Base-by-base conservation (phyloP, 2,329 filamentous ascomycete genomes). In the Alternaria sp. region DNA sequence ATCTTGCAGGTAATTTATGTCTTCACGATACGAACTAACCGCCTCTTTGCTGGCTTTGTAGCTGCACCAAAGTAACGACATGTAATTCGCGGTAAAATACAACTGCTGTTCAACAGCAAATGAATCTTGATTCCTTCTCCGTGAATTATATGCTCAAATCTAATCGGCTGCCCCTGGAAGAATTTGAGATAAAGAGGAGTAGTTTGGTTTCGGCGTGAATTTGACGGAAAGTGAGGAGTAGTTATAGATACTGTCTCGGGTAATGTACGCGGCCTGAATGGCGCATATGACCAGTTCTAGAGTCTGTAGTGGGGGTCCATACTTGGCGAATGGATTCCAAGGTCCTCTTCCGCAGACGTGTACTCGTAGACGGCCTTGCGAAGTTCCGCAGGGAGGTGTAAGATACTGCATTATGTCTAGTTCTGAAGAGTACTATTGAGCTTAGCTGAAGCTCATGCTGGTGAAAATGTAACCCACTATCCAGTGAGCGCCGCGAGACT, bases 301-400 rank as follows among this genome's bases (percentile, higher is more conserved):
- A 11, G 28, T 30, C 38, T 11, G 18, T 10, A 8, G 10, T 14
- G 3, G n/a, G 18, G 18, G 0, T n/a, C 14, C 9, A 20, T 18
- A 25, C 20, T 12, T 43, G 43, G 30, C 10, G 28, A 28, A 10
- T 18, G 28, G n/a, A 54, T 25, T 20, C 30, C 18, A 22, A 18
- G 14, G 25, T 28, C n/a, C 10, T 40, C 25, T 41, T 53, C n/a
- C 25, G 36, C 32, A 20, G 25, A 34, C 30, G 25, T 43, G 36
- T 57, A 54, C 22, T 20, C 27, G 49, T 49, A 61, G 46, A 58
- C 48, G 12, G 36, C 38, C 25, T 54, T 54, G 12, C 54, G 59
- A 12, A 61, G 46, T 32, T 61, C 49, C n/a, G 40, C 34, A 10
- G 49, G 43, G 8, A 62, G 59, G 10, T 36, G 49, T 3, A 62